Evolutionary conservation across 2,329 filamentous ascomycete genomes (phyloP), one percentile per base, ranked within the genome.

Genomic region (Talaromyces verruculosus): DNA sequence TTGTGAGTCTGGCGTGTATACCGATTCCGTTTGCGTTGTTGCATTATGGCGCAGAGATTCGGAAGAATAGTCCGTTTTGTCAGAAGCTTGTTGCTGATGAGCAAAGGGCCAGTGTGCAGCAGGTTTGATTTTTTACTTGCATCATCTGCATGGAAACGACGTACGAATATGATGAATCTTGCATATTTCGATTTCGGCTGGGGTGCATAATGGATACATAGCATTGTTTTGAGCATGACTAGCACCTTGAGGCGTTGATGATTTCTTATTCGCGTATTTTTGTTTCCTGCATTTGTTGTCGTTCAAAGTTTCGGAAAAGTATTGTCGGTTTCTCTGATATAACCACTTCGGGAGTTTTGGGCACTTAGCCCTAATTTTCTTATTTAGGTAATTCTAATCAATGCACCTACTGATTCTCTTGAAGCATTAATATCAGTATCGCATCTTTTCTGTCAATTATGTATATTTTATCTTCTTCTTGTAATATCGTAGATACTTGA

Each of bases 1-100:
- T 81, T 65, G 64, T 78, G 17, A 76, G 76, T 66, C 15, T 81
- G 39, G 75, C 69, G 1, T 78, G 79, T 63, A 72, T 74, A 22
- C 71, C 76, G 0, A 80, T 81, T 66, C 80, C 80, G 0, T 79
- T 81, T 69, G 73, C 73, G 15, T 74, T 82, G 65, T 72, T 77
- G 66, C 70, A 68, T 62, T 76, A 69, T 58, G 74, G 75, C 65
- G 58, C 25, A 10, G 41, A 35, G 45, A 62, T 62, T 62, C 25
- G 60, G n/a, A 37, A 35, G 60, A 47, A 68, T 59, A 77, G 75
- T 68, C 66, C 68, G 3, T 76, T 76, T 57, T 76, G 75, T 62
- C 74, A 75, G 63, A 70, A 69, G 49, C 62, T 76, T 62, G 43
- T 62, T 37, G 60, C 39, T 45, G 57, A n/a, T 45, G 57, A 28